Conservation (phyloP, 345 rosid species). For the Acer yangbiense region DNA sequence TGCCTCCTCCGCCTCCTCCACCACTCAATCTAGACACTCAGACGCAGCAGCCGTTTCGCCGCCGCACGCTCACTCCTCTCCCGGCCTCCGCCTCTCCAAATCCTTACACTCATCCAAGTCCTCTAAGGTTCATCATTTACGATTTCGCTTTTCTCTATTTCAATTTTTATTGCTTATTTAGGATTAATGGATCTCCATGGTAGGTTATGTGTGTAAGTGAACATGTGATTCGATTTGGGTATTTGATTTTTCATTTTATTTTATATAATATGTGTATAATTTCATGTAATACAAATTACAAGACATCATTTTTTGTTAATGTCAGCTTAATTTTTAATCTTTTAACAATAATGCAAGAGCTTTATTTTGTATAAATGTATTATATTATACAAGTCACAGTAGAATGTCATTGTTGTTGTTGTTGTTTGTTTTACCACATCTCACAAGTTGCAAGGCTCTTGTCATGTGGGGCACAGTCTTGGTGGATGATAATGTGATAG, state of each 20-base stretch:
- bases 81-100: constrained; percentile 59
- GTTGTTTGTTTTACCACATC: background rate
- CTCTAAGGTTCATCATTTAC: constrained; percentile 51
- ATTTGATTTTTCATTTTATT: background rate
- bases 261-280: background rate
- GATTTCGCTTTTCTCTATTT: background rate
- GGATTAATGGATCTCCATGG: constrained; percentile 18
- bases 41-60: constrained; percentile 41
- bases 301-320: background rate
- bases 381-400: background rate
- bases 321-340: background rate
- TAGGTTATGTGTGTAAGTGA: constrained; percentile 15
- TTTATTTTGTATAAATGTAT: background rate
- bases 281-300: background rate
- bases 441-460: constrained; percentile 30
- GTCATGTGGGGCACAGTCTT: constrained; percentile 46
- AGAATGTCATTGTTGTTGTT: background rate
- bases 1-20: constrained; percentile 8
- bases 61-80: constrained; percentile 51
- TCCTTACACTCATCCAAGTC: constrained; percentile 45
- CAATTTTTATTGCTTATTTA: background rate
- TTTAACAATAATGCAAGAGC: background rate
- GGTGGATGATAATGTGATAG: constrained; percentile 35
- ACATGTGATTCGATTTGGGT: background rate
- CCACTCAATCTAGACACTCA: constrained; percentile 36